These are phyloP conservation scores for Leccinum boreale DNA, from an alignment of 768 basidiomycete species.

Conservation along the genomic window DNA sequence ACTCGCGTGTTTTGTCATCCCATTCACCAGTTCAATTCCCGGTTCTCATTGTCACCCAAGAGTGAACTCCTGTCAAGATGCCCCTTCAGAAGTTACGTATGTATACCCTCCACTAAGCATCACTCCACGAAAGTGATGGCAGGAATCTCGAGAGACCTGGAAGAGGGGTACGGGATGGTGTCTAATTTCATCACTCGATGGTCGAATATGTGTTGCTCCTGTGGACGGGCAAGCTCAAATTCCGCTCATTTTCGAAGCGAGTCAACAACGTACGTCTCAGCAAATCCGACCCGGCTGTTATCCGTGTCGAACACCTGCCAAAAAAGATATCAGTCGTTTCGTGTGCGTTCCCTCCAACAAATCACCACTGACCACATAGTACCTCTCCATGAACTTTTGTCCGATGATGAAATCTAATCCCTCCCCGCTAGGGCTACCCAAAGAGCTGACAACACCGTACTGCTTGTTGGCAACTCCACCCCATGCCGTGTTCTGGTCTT, in stretches of 20 bases:
- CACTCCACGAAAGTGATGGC: slow-evolving; percentile 6
- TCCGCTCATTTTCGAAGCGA: not conserved
- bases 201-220: not conserved
- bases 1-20: no score
- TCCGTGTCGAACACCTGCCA: not conserved
- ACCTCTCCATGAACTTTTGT: not conserved
- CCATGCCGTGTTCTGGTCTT: not conserved
- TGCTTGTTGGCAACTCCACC: not conserved
- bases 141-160: not conserved
- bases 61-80: not conserved
- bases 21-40: not conserved
- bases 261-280: not conserved
- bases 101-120: not conserved
- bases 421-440: not conserved
- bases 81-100: not conserved
- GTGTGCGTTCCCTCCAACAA: not conserved
- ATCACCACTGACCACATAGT: not conserved
- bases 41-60: not conserved
- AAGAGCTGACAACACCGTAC: not conserved
- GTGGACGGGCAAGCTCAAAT: not conserved
- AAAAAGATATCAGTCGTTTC: not conserved
- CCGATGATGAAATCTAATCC: not conserved
- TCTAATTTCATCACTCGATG: not conserved
- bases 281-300: not conserved
- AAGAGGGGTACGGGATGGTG: not conserved